Conservation (phyloP, 1,284 basidiomycete genomes). For the Papiliotrema fonsecae region DNA sequence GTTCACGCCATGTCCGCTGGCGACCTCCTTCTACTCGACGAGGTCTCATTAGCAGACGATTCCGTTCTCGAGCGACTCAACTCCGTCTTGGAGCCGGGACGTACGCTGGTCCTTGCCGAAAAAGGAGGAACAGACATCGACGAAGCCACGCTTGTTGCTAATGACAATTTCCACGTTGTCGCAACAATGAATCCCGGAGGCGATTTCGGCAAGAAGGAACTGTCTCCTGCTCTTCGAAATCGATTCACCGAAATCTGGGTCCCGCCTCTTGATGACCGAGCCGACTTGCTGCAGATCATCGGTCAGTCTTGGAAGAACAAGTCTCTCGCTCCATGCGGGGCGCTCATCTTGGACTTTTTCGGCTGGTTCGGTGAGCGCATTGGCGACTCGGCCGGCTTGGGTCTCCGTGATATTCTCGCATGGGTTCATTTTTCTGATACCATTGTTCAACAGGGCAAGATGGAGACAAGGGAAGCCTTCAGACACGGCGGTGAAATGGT, state of each 20-base stretch:
- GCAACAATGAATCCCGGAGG: constrained; percentile 99
- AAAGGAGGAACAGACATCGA: constrained; percentile 72
- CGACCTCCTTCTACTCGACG: constrained; percentile 86
- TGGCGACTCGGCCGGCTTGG: constrained; percentile 59
- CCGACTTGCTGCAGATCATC: constrained; percentile 77
- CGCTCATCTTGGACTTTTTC: constrained; percentile 69
- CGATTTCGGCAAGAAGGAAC: constrained; percentile 98
- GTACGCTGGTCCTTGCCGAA: constrained; percentile 90
- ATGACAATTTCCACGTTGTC: constrained; percentile 74
- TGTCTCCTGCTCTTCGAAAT: constrained; percentile 94
- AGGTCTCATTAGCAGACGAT: constrained; percentile 97
- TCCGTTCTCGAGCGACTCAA: constrained; percentile 97
- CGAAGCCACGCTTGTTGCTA: constrained; percentile 63
- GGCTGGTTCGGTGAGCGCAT: constrained; percentile 70
- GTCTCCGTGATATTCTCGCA: constrained; percentile 84
- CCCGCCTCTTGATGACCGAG: constrained; percentile 70
- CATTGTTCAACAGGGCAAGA: constrained; percentile 46
- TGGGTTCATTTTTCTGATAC: constrained; percentile 88
- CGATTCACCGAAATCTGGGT: constrained; percentile 99
- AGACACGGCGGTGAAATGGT: constrained; percentile 85
- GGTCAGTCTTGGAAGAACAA: constrained; percentile 64
- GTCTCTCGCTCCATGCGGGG: constrained; percentile 59
- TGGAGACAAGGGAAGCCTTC: constrained; percentile 59
- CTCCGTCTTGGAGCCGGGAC: constrained; percentile 86
- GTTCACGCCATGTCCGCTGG: constrained; percentile 86